Evolutionary conservation across 2,329 filamentous ascomycete genomes (phyloP).

Genomic region (Fonsecaea erecta): DNA sequence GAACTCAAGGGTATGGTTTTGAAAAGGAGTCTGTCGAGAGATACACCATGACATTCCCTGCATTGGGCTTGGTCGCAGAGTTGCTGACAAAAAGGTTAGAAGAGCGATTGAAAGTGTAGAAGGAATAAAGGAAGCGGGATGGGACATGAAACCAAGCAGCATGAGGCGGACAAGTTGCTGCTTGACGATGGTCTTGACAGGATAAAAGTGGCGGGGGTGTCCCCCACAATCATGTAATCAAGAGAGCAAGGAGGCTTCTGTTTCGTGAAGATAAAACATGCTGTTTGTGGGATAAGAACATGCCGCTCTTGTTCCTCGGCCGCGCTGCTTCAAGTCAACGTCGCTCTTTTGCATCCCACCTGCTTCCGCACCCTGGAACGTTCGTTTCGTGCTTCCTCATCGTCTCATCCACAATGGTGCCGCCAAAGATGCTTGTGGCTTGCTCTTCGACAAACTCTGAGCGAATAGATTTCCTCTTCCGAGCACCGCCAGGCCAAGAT

Average conservation of each 20-base stretch:
- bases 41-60: conserved; percentile 3
- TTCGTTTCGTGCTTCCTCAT: background rate
- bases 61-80: background rate
- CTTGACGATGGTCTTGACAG: background rate
- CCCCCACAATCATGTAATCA: background rate
- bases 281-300: background rate
- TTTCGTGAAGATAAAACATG: background rate
- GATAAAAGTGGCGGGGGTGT: background rate
- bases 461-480: conserved; percentile 5
- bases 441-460: background rate
- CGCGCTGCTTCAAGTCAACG: background rate
- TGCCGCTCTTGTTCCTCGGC: background rate
- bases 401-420: background rate
- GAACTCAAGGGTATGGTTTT: background rate
- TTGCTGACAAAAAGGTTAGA: background rate
- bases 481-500: background rate
- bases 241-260: background rate
- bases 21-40: background rate
- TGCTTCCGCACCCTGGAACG: background rate
- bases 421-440: background rate
- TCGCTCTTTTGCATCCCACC: background rate
- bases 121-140: background rate
- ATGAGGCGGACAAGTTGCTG: background rate
- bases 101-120: background rate
- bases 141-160: background rate